These are phyloP conservation scores for Elsinoe ampelina DNA, from an alignment of 2,329 filamentous ascomycete species.

Conservation along the genomic window DNA sequence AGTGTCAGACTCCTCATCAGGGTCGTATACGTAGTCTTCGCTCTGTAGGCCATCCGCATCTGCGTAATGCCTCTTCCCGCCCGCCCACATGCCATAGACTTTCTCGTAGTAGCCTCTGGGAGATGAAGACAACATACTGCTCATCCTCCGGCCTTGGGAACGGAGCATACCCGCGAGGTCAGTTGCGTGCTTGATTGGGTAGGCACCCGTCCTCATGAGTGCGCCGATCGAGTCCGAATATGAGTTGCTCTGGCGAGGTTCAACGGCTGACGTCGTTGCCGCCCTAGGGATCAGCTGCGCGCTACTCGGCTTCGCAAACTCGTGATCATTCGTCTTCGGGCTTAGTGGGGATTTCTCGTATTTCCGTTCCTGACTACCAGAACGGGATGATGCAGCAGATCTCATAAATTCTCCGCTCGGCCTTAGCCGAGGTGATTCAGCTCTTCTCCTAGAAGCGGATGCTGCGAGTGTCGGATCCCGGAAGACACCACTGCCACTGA, in stretches of 20 bases:
- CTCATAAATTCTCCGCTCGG: slow-evolving; percentile 4
- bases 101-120: slow-evolving; percentile 96
- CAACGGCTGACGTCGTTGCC: neutral
- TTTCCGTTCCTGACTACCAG: slow-evolving; percentile 6
- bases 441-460: slow-evolving; percentile 11
- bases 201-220: slow-evolving; percentile 47
- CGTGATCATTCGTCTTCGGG: neutral
- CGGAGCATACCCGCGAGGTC: slow-evolving; percentile 57
- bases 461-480: slow-evolving; percentile 58
- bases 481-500: slow-evolving; percentile 81
- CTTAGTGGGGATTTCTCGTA: slow-evolving; percentile 1
- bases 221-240: slow-evolving; percentile 42
- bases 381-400: slow-evolving; percentile 1
- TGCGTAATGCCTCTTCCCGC: slow-evolving; percentile 80
- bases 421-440: slow-evolving; percentile 15
- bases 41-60: slow-evolving; percentile 54
- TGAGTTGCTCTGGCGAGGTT: slow-evolving; percentile 9
- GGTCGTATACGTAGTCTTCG: slow-evolving; percentile 52
- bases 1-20: slow-evolving; percentile 47
- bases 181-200: slow-evolving; percentile 64
- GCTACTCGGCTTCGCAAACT: slow-evolving; percentile 4
- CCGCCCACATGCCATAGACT: slow-evolving; percentile 94
- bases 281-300: neutral
- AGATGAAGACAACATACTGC: slow-evolving; percentile 50
- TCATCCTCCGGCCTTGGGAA: slow-evolving; percentile 70